These are phyloP conservation scores for Eucalyptus brandiana DNA, from an alignment of 345 rosid genomes.

Conservation along the genomic window DNA sequence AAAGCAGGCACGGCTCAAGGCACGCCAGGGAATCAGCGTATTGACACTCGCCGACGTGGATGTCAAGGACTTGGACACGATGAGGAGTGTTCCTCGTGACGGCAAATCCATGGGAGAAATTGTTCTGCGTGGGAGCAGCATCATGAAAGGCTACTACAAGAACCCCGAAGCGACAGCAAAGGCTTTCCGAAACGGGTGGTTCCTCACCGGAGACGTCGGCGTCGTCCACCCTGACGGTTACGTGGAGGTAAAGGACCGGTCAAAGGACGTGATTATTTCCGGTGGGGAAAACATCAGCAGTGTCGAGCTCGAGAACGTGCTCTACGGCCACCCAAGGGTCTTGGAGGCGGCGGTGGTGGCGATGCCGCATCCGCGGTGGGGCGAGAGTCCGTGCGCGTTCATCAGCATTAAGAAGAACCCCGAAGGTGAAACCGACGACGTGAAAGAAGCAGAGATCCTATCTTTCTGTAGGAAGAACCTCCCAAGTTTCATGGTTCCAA, in stretches of 20 bases:
- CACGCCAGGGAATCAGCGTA: conserved; percentile 48
- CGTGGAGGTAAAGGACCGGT: conserved; percentile 29
- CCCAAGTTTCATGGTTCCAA: conserved; percentile 42
- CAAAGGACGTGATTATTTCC: conserved; percentile 45
- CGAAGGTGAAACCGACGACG: background rate
- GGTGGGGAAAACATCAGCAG: conserved; percentile 70
- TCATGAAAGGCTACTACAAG: conserved; percentile 11
- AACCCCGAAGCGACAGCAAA: background rate
- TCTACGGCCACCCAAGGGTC: conserved; percentile 29
- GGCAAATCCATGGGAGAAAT: conserved; percentile 62
- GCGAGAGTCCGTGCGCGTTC: conserved; percentile 54
- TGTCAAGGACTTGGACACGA: conserved; percentile 35
- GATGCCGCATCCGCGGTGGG: conserved; percentile 47
- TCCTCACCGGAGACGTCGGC: conserved; percentile 22
- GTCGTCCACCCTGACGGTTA: conserved; percentile 35
- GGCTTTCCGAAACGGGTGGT: conserved; percentile 6
- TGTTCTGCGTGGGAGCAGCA: conserved; percentile 49
- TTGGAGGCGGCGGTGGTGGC: conserved; percentile 51
- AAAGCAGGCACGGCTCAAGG: conserved; percentile 29
- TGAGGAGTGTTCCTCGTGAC: conserved; percentile 43
- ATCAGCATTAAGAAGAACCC: conserved; percentile 3
- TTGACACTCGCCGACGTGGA: conserved; percentile 54
- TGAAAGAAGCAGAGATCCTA: conserved; percentile 22
- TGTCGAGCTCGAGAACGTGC: conserved; percentile 33
- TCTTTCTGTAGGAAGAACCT: conserved; percentile 27